Base-by-base conservation (phyloP, 2,329 filamentous ascomycete genomes). In the Bipolaris cookei region DNA sequence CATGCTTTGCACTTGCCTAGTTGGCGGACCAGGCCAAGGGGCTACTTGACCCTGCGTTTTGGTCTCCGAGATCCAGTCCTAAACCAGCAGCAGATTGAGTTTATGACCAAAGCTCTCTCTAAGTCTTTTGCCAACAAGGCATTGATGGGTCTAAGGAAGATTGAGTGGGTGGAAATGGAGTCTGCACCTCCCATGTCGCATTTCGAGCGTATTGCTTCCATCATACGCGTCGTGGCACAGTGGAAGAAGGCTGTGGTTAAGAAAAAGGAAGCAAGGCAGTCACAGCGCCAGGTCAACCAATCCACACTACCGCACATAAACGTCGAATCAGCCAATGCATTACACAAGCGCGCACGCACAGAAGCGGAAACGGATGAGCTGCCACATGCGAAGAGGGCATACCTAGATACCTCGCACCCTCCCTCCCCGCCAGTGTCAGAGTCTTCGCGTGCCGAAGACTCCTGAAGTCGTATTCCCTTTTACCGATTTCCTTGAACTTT, bases 131-230 rank as follows among this genome's bases (percentile, higher is more conserved):
- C 61, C 47, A 71, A 72, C 18, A 72, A 71, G 46, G 34, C 55
- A 4, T 32, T 68, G 0, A 55, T 76, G 6, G 68, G 68, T 1
- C 16, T 75, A n/a, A 58, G 61, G n/a, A 62, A 63, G 10, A 69
- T 76, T 7, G 72, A 76, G 34, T 76, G 73, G 70, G 30, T 75
- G 3, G 65, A 62, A 1, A 62, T 75, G 44, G 64, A 67, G 45
- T 62, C 68, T 6, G 67, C 71, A 3, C 57, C 56, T 2, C 61
- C 64, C 1, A 64, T 61, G 0, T 64, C 68, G 6, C 61, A 66
- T 16, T 75, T 75, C 38, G 63, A 71, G 30, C 65, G 68, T 7
- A 61, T 67, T 14, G 62, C 69, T 7, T 54, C 74, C 10, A 67
- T 69, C 1, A 54, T 70, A 50, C 67, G 61, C 47, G 69, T 63